Base-by-base conservation (phyloP, 2,329 filamentous ascomycete species). In the Aspergillus uvarum region DNA sequence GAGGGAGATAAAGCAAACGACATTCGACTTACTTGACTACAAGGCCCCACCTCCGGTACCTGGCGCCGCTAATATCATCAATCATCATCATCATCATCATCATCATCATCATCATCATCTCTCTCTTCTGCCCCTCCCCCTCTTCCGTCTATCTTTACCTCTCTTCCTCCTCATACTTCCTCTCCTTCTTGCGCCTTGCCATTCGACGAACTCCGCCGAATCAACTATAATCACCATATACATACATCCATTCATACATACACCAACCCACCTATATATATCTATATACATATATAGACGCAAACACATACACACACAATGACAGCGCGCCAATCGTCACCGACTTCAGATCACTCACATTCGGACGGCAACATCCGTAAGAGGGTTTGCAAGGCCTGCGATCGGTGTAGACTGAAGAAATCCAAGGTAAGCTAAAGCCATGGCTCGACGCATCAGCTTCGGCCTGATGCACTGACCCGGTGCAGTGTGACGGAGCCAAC, bases 341-440 rank as follows among this genome's bases (percentile, higher is more conserved):
- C 76, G 35, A 65, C 70, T n/a, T 76, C 73, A 44, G 75, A 77
- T 24, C 67, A 76, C 59, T 76, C 73, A 29, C 74, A 76, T 64
- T 76, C 77, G 19, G 80, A 82, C 68, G 76, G 76, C 63, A 81
- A 79, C 64, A 79, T 77, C 42, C 75, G 85, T 66, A 88, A 88
- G 75, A 80, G 86, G 68, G 86, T 88, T 44, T 86, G 86, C 73
- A 88, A 88, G 75, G 86, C 86, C 24, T 88, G 86, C 73, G 86
- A 88, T 74, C 81, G 86, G 60, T 88, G 86, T 76, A 80, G 86
- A 51, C 67, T 87, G 59, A 88, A 88, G 75, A 88, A 88, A 71
- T 87, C 85, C 70, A 88, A 88, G 79, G 83, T 84, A 76, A 60
- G 61, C 51, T 54, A n/a, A 29, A 29, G 26, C 48, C 51, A 51